Evolutionary conservation across 257 asterid species (phyloP), one percentile per base, ranked within the genome.

Genomic region (Cinchona pubescens): DNA sequence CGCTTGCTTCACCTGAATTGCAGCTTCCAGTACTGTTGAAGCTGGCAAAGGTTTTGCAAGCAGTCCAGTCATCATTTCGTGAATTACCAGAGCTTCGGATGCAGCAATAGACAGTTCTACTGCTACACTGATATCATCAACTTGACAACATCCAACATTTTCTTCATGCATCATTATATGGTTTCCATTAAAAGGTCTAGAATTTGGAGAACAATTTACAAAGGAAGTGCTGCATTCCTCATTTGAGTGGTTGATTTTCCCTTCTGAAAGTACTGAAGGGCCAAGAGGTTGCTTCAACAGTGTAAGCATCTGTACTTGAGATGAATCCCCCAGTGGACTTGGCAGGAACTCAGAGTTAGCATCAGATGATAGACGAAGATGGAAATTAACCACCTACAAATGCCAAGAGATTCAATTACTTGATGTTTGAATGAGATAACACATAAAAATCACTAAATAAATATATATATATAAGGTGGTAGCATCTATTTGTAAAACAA

Each of bases 31-130:
- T 79, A 85, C 86, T 60, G 92, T 87, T 74, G 93, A 87, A 84
- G 88, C 85, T 48, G 88, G 83, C 59, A 66, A 79, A 75, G 56
- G 67, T 77, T 82, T 77, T 38, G 76, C 76, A 75, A 80, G 69
- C 30, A 87, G 71, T 45, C 79, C 89, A 76, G 77, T 78, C 64
- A 85, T 72, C 55, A 88, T 76, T 75, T 88, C 94, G 75, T 90
- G 91, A 86, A 90, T 87, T 67, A 86, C 89, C 81, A 90, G 85
- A 76, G 96, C 96, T 79, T 92, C 97, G 49, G 97, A 92, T 79
- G 97, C 97, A 67, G 90, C 91, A 79, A 92, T 83, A 72, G 92
- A 87, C 58, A 92, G 81, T 79, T 92, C 96, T 75, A 86, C 82
- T 53, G 89, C 87, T 69, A 83, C 84, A 68, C 71, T 68, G 23